Evolutionary conservation across 768 basidiomycete genomes (phyloP), one percentile per base, ranked within the genome.

Genomic region (Scleroderma bovista): DNA sequence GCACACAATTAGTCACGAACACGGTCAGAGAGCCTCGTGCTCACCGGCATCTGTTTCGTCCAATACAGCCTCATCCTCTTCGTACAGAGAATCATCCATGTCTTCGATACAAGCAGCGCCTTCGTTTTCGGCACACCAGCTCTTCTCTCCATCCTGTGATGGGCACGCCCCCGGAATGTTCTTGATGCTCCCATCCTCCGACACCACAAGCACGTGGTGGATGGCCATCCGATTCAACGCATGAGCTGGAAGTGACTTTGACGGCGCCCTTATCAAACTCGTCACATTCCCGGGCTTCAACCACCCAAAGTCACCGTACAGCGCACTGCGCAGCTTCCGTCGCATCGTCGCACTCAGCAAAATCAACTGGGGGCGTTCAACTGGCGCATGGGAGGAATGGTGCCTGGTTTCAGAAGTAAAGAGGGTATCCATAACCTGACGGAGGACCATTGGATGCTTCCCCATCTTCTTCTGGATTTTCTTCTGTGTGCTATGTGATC

Each of bases 291-390:
- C 67, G 51, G 62, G 68, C 56, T 70, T 70, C 56, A 86, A 60
- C 83, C 83, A 88, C 11, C 77, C 77, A 55, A 76, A 84, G 47
- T 79, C 72, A 44, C 68, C 68, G 51, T 76, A 77, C 32, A 87
- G 50, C 24, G 67, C 60, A 13, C 37, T 55, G 43, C 57, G 60
- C 48, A 67, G 69, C 51, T 75, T 76, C 44, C 68, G 72, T 38
- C 79, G 73, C 54, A 90, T 69, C 7, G 87, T 89, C 37, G 88
- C 88, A 60, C 85, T 88, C 44, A 81, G 76, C 60, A 87, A 64
- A 38, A 89, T 69, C 47, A 87, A 63, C 61, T 88, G 88, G 20
- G 84, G 79, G 23, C 53, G 69, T 64, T 43, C 19, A 19, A 38
- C 36, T n/a, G 47, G 48, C 34, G 32, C 47, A 40, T 55, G 58